Evolutionary conservation across 441 rosid species (phyloP).

Genomic region (Aquilaria agallochum): DNA sequence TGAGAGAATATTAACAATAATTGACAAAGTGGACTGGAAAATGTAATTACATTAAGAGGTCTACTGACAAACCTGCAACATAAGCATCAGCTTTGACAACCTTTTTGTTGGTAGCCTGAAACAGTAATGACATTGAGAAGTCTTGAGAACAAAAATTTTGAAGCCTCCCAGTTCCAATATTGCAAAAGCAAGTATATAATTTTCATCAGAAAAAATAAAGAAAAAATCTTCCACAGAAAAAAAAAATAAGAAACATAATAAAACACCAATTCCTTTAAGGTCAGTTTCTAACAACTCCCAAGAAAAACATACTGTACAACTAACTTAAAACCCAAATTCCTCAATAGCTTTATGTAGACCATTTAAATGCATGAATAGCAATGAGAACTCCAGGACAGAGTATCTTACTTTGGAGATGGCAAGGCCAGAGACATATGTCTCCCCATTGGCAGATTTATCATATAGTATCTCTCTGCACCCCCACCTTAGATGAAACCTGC

Average conservation of each 20-base stretch:
- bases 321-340: neutral
- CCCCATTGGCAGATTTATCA: constrained; percentile 59
- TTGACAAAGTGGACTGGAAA: neutral
- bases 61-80: constrained; percentile 55
- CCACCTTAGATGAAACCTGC: constrained; percentile 98
- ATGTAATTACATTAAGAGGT: neutral
- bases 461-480: constrained; percentile 93
- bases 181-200: too few relatives aligned
- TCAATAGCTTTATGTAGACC: neutral
- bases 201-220: constrained; percentile 3
- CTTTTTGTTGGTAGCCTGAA: constrained; percentile 83
- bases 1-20: constrained; percentile 1
- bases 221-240: neutral
- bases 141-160: too few relatives aligned
- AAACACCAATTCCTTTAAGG: neutral
- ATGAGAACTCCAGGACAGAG: neutral
- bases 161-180: too few relatives aligned
- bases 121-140: neutral
- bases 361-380: neutral
- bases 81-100: constrained; percentile 86
- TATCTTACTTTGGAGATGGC: constrained; percentile 76
- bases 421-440: constrained; percentile 72
- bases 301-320: neutral
- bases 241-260: neutral
- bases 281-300: neutral